Evolutionary conservation across 768 basidiomycete species (phyloP).

Genomic region (Tricholoma bakamatsutake): DNA sequence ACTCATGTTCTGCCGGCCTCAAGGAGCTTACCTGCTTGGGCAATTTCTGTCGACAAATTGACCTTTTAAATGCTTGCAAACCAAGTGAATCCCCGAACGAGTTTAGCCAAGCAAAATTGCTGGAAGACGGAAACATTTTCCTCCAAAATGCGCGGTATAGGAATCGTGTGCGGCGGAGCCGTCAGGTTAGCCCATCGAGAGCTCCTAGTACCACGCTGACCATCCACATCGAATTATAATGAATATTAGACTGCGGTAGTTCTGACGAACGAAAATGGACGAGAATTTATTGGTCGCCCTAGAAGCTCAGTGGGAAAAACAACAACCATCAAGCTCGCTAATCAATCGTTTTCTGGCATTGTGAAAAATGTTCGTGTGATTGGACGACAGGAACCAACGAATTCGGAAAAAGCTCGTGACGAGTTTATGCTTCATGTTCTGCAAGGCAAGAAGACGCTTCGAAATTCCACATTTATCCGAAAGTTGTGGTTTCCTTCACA

Average conservation of each 20-base stretch:
- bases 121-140: slow-evolving; percentile 21
- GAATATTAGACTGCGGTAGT: slow-evolving; percentile 25
- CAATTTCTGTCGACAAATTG: slow-evolving; percentile 24
- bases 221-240: neutral
- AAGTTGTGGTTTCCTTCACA: slow-evolving; percentile 33
- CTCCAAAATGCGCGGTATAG: slow-evolving; percentile 37
- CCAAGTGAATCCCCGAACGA: slow-evolving; percentile 30
- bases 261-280: slow-evolving; percentile 27
- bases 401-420: slow-evolving; percentile 33
- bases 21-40: slow-evolving; percentile 29
- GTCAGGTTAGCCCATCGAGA: slow-evolving; percentile 24
- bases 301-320: slow-evolving; percentile 25
- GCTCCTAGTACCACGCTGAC: neutral
- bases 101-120: slow-evolving; percentile 20
- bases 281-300: slow-evolving; percentile 26
- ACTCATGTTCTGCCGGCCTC: neutral
- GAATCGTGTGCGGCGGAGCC: slow-evolving; percentile 29
- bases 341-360: slow-evolving; percentile 14
- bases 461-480: slow-evolving; percentile 27
- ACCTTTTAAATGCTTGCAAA: slow-evolving; percentile 25
- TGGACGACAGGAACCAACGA: slow-evolving; percentile 35
- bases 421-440: slow-evolving; percentile 31
- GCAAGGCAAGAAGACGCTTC: slow-evolving; percentile 24
- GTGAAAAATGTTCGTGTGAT: slow-evolving; percentile 31
- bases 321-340: slow-evolving; percentile 27